Conservation (phyloP, 495 filamentous ascomycete species). For the Amphirosellinia nigrospora region DNA sequence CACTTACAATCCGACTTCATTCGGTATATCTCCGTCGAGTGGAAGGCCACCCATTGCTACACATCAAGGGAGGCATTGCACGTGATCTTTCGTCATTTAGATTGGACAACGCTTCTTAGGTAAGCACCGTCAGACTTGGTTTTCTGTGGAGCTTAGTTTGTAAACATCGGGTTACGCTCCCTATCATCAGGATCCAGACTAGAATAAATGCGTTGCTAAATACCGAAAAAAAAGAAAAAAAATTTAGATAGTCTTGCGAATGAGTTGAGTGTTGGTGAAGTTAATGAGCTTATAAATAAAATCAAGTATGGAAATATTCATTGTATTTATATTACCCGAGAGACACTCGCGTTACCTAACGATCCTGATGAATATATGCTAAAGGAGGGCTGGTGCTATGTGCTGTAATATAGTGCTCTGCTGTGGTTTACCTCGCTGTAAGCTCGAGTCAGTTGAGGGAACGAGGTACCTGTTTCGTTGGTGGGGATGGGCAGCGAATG, state of each 20-base stretch:
- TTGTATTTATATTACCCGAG: no score
- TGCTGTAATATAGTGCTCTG: constrained; percentile 1
- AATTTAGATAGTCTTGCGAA: no score
- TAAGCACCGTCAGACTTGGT: not conserved
- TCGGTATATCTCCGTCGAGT: no score
- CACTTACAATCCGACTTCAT: no score
- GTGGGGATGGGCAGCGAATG: not conserved
- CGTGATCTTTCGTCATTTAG: constrained; percentile 3
- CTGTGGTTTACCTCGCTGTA: not conserved
- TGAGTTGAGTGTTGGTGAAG: no score
- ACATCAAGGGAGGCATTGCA: constrained; percentile 1
- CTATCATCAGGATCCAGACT: not conserved
- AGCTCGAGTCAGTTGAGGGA: not conserved
- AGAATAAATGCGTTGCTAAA: not conserved
- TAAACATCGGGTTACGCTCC: not conserved
- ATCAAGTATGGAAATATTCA: no score
- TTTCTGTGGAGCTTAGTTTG: not conserved
- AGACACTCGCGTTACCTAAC: no score
- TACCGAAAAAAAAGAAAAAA: no score
- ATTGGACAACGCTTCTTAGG: constrained; percentile 5
- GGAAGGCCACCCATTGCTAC: no score
- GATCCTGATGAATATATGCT: no score
- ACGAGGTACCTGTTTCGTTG: not conserved
- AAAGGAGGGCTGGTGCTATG: not conserved
- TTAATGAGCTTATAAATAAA: not conserved